A percentile compares a stretch with the other conserved stretches of the same genome.
phyloP scores from a whole-genome alignment of 768 basidiomycete species.

The Phylloporus arenicola region DNA sequence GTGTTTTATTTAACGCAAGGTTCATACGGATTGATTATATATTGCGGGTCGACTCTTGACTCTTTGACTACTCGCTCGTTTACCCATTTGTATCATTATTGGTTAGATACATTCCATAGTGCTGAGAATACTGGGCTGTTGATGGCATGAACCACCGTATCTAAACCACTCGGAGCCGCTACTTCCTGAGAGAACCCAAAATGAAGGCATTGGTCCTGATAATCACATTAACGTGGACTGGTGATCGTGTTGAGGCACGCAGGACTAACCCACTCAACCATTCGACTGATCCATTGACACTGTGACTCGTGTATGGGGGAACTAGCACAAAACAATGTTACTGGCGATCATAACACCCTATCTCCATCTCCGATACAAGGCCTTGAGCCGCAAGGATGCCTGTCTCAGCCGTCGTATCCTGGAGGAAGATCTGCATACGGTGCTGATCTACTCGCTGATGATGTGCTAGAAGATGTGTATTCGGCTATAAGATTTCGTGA shows the following conservation, averaged over 20 bases:
- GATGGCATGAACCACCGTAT: not conserved
- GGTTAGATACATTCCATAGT: not conserved
- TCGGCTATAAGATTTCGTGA: conserved; percentile 17
- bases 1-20: not conserved
- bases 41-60: not conserved
- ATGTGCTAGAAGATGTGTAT: conserved; percentile 24
- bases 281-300: not conserved
- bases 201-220: no score
- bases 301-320: not conserved
- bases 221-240: not conserved
- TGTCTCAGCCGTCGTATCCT: conserved; percentile 23
- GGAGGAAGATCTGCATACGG: conserved; percentile 26
- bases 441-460: conserved; percentile 13
- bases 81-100: conserved; percentile 16
- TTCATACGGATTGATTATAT: conserved; percentile 2
- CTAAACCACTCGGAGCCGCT: no score
- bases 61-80: not conserved
- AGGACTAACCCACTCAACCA: not conserved
- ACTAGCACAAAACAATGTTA: not conserved
- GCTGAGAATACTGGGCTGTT: not conserved
- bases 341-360: no score
- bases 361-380: not conserved
- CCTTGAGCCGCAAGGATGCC: not conserved
- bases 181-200: no score
- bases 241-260: no score